Evolutionary conservation across 169 alveolate genomes (phyloP).

Genomic region (Eimeria acervulina): DNA sequence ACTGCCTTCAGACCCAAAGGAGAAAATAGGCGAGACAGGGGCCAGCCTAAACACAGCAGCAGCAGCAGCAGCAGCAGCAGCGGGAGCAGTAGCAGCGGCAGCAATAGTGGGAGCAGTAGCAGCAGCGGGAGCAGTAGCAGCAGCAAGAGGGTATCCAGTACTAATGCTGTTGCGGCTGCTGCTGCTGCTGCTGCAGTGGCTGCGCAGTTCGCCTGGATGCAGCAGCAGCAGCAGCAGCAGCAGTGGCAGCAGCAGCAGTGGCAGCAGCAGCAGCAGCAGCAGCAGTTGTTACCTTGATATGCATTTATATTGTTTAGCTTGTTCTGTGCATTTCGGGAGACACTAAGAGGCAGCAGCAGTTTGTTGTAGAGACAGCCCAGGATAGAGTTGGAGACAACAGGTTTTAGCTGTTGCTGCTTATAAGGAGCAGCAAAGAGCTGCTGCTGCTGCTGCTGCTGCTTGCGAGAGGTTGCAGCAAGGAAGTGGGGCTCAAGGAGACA

Average conservation of each 20-base stretch:
- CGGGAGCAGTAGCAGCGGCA: constrained; percentile 32
- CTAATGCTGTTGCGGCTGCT: no score
- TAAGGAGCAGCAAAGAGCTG: neutral
- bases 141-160: no score
- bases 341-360: neutral
- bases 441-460: constrained; percentile 1
- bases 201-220: no score
- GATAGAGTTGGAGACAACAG: neutral
- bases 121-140: neutral
- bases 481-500: constrained; percentile 50
- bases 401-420: neutral
- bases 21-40: neutral
- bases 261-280: constrained; percentile 33
- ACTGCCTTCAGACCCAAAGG: neutral
- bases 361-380: constrained; percentile 46
- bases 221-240: constrained; percentile 22
- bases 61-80: constrained; percentile 18
- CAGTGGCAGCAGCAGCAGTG: constrained; percentile 8
- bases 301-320: no score
- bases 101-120: constrained; percentile 17
- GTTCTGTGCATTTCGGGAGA: no score
- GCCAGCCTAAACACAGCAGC: neutral
- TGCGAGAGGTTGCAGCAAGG: neutral
- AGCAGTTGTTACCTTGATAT: neutral
- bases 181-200: no score